phyloP scores from a whole-genome alignment of 2,329 filamentous ascomycete genomes.

The Mycocentrospora acerina region DNA sequence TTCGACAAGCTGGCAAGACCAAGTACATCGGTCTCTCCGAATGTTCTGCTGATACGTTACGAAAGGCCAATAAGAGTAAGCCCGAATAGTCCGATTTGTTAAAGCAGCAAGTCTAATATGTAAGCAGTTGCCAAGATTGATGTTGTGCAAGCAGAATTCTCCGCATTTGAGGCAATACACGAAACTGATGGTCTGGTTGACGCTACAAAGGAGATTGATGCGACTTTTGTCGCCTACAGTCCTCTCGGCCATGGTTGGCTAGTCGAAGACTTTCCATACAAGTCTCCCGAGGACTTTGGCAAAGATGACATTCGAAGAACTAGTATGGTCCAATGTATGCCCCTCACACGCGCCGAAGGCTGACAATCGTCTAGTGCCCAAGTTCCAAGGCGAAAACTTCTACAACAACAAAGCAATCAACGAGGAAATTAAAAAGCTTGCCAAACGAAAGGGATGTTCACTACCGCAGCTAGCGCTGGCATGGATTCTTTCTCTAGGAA shows the following conservation, averaged over 20 bases:
- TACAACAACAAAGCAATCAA: constrained; percentile 34
- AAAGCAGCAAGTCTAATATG: no score
- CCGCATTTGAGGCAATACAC: constrained; percentile 48
- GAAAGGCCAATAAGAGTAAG: constrained; percentile 43
- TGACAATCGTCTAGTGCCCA: no score
- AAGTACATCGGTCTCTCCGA: no score
- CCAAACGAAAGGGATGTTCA: constrained; percentile 53
- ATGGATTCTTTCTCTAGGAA: constrained; percentile 36
- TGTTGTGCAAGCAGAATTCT: constrained; percentile 54
- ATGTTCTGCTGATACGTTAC: no score
- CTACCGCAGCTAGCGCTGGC: constrained; percentile 56
- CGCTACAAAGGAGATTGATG: constrained; percentile 42
- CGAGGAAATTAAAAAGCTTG: constrained; percentile 26
- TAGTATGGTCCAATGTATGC: not conserved
- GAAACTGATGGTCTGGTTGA: constrained; percentile 40
- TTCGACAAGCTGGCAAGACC: no score
- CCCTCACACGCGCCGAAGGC: not conserved
- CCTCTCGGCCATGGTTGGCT: constrained; percentile 37
- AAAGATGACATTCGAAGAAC: constrained; percentile 33
- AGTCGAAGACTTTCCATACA: constrained; percentile 22
- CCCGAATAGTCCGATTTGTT: no score
- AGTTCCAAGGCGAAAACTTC: constrained; percentile 44
- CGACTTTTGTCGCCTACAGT: constrained; percentile 38
- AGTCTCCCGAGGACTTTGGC: constrained; percentile 47
- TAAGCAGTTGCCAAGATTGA: constrained; percentile 50